Conservation (phyloP, 495 filamentous ascomycete genomes). For the Symbiotaphrina buchneri region DNA sequence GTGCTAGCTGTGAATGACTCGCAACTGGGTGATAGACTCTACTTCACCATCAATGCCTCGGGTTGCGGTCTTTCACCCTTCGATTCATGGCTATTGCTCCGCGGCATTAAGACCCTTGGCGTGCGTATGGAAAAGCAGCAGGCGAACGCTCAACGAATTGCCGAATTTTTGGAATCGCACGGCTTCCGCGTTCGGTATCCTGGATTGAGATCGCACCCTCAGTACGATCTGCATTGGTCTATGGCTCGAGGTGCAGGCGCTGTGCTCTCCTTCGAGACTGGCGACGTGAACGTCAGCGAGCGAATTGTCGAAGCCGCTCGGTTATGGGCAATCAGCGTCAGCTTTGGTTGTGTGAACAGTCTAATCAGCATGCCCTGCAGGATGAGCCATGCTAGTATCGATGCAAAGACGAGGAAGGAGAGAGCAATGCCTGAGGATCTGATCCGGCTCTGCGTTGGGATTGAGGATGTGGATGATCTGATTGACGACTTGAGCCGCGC, state of each 20-base stretch:
- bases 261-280: slow-evolving; percentile 89
- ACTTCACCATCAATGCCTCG: slow-evolving; percentile 87
- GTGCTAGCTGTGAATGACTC: slow-evolving; percentile 76
- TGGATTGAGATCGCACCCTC: slow-evolving; percentile 78
- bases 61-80: slow-evolving; percentile 88
- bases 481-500: slow-evolving; percentile 83
- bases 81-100: slow-evolving; percentile 85
- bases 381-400: slow-evolving; percentile 98
- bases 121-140: slow-evolving; percentile 99
- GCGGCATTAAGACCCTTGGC: slow-evolving; percentile 85
- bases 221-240: slow-evolving; percentile 86
- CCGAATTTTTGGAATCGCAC: slow-evolving; percentile 72
- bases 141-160: slow-evolving; percentile 70
- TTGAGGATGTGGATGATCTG: slow-evolving; percentile 82
- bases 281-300: slow-evolving; percentile 58
- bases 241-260: slow-evolving; percentile 88
- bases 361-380: slow-evolving; percentile 97
- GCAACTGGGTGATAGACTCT: slow-evolving; percentile 66
- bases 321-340: slow-evolving; percentile 87
- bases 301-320: slow-evolving; percentile 82
- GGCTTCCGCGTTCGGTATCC: slow-evolving; percentile 94
- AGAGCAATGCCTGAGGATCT: slow-evolving; percentile 88
- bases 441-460: slow-evolving; percentile 85
- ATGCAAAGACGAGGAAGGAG: slow-evolving; percentile 77
- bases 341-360: slow-evolving; percentile 95